Percentiles rank a stretch among this genome's conserved stretches.
Evolutionary conservation across 345 rosid genomes (phyloP).

Genomic region (Mallotus nudiflorus): DNA sequence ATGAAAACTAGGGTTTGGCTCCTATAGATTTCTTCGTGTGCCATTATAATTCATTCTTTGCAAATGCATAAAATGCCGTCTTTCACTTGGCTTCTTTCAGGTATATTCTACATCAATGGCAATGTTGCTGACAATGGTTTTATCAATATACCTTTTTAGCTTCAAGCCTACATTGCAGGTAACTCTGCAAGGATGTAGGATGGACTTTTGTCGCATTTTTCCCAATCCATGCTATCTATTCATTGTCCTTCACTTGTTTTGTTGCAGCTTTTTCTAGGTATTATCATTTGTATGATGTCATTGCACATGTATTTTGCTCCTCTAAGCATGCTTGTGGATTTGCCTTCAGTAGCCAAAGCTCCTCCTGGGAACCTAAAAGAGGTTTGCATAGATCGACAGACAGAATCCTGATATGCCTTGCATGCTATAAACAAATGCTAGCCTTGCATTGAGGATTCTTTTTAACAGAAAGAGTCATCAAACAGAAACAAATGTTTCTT

Average conservation of each 20-base stretch:
- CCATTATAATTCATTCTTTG: background rate
- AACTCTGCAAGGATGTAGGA: background rate
- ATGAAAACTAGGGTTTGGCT: no score
- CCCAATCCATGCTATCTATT: background rate
- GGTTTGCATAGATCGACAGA: conserved; percentile 50
- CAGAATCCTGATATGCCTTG: conserved; percentile 47
- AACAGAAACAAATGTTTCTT: no score
- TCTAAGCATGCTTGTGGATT: conserved; percentile 61
- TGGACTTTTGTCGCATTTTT: background rate
- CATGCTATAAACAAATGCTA: no score
- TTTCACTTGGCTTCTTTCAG: conserved; percentile 29
- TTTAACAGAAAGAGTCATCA: background rate
- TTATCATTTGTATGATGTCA: conserved; percentile 90
- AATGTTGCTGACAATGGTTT: conserved; percentile 77
- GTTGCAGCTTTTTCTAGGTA: conserved; percentile 95
- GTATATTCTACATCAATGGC: conserved; percentile 91
- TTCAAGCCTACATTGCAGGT: conserved; percentile 81
- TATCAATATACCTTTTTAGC: conserved; percentile 65
- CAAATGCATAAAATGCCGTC: background rate
- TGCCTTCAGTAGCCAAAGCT: conserved; percentile 47
- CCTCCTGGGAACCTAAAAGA: conserved; percentile 60
- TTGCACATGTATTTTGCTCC: conserved; percentile 94
- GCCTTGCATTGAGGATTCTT: background rate
- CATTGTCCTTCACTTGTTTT: background rate
- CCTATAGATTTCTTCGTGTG: background rate